Evolutionary conservation across 1,284 basidiomycete species (phyloP).

Genomic region (Pholiota adiposa): DNA sequence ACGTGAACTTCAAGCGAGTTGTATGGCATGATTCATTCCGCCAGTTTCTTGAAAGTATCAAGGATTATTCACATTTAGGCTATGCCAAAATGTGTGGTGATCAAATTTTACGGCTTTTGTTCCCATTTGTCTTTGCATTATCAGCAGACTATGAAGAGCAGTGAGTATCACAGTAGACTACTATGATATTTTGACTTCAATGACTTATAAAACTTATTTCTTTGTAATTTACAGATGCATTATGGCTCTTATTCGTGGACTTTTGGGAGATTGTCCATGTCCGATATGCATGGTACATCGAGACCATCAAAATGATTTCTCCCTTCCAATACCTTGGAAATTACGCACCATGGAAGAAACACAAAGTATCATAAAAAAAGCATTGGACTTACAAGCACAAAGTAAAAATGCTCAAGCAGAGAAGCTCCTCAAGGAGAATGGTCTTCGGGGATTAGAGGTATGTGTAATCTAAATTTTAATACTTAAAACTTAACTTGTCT

Average conservation of each 20-base stretch:
- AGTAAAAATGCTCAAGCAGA: not conserved
- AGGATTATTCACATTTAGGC: constrained; percentile 22
- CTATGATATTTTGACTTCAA: too few relatives aligned
- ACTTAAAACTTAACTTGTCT: not conserved
- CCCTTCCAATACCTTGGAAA: constrained; percentile 5
- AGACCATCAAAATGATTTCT: constrained; percentile 23
- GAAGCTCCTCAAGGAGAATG: constrained; percentile 22
- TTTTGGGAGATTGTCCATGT: constrained; percentile 32
- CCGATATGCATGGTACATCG: constrained; percentile 36
- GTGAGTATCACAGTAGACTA: too few relatives aligned
- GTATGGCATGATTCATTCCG: constrained; percentile 34
- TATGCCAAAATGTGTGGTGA: constrained; percentile 26
- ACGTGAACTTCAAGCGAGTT: constrained; percentile 27
- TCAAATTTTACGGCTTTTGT: constrained; percentile 19
- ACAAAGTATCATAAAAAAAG: constrained; percentile 6
- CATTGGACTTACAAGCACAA: not conserved
- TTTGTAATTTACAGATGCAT: constrained; percentile 18
- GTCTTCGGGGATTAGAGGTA: constrained; percentile 35
- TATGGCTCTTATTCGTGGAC: constrained; percentile 36
- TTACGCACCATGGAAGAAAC: constrained; percentile 19
- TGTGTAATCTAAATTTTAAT: constrained; percentile 10
- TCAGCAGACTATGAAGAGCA: constrained; percentile 37
- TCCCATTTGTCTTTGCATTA: constrained; percentile 32
- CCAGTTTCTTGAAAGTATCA: constrained; percentile 23
- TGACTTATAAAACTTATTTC: not conserved